phyloP scores from a whole-genome alignment of 192 early-diverging fungal species.

The Coemansia sp. region DNA sequence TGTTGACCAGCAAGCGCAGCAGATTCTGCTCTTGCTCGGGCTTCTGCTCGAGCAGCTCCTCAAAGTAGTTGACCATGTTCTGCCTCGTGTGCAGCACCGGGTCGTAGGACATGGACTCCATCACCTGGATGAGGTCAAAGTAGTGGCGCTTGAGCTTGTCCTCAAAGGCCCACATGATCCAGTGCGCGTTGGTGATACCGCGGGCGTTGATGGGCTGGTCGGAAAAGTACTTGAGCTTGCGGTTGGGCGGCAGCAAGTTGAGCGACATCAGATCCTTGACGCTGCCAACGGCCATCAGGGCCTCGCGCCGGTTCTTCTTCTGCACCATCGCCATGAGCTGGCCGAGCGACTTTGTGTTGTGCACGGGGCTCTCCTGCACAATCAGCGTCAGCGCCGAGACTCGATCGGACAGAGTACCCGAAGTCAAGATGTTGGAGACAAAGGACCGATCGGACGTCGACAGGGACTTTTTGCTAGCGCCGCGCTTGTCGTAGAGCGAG shows the following conservation, averaged over 20 bases:
- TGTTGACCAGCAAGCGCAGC: constrained; percentile 90
- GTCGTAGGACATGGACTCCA: constrained; percentile 90
- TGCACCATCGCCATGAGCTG: constrained; percentile 84
- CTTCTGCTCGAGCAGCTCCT: constrained; percentile 78
- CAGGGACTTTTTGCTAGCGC: constrained; percentile 55
- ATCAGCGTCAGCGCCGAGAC: constrained; percentile 92
- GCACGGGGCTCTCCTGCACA: constrained; percentile 90
- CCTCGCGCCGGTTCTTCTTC: constrained; percentile 91
- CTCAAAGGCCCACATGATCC: constrained; percentile 94
- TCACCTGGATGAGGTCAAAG: constrained; percentile 87
- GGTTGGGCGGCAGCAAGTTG: constrained; percentile 74
- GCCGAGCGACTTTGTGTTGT: constrained; percentile 70
- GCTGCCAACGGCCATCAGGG: constrained; percentile 81
- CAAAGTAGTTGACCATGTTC: constrained; percentile 76
- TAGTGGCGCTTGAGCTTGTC: constrained; percentile 90
- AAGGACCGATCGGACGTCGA: constrained; percentile 85
- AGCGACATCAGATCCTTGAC: constrained; percentile 89
- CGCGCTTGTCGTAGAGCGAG: constrained; percentile 57
- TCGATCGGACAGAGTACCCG: constrained; percentile 93
- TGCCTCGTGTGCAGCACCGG: constrained; percentile 81
- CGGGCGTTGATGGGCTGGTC: constrained; percentile 77
- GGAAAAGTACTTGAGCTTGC: constrained; percentile 93
- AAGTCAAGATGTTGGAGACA: constrained; percentile 83
- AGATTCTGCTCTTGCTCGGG: constrained; percentile 98
- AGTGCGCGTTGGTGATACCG: constrained; percentile 68